Conservation (phyloP, 129 eudicot species). For the Centrapalus pauciflorus region DNA sequence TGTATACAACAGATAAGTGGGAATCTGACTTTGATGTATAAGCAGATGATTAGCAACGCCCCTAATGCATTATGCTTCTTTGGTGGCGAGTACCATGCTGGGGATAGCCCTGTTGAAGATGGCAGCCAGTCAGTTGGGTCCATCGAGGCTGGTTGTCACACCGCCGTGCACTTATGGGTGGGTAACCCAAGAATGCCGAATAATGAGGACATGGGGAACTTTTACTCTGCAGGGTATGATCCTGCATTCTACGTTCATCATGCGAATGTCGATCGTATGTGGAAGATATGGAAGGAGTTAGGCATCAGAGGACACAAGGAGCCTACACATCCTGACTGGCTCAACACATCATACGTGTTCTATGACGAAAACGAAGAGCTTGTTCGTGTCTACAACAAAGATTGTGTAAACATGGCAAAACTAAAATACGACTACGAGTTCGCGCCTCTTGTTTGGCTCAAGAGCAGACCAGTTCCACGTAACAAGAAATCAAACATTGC, state of each 20-base stretch:
- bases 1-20: background rate
- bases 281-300: conserved; percentile 24
- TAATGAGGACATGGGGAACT: conserved; percentile 34
- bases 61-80: conserved; percentile 16
- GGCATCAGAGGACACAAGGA: conserved; percentile 8
- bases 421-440: conserved; percentile 30
- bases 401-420: conserved; percentile 16
- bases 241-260: conserved; percentile 37
- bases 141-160: conserved; percentile 20
- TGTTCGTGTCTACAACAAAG: conserved; percentile 32
- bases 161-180: conserved; percentile 19
- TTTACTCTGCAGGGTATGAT: conserved; percentile 34
- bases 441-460: conserved; percentile 32
- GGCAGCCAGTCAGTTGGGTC: conserved; percentile 14
- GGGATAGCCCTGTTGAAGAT: background rate
- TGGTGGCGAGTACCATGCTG: conserved; percentile 22
- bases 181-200: conserved; percentile 21
- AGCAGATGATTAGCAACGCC: conserved; percentile 18
- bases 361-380: conserved; percentile 43
- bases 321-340: conserved; percentile 24
- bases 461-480: conserved; percentile 17
- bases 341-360: conserved; percentile 31
- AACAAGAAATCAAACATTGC: background rate
- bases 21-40: conserved; percentile 14
- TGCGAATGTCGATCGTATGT: conserved; percentile 35